Conservation (phyloP, 768 basidiomycete genomes). For the Podaxis mareebaensis region DNA sequence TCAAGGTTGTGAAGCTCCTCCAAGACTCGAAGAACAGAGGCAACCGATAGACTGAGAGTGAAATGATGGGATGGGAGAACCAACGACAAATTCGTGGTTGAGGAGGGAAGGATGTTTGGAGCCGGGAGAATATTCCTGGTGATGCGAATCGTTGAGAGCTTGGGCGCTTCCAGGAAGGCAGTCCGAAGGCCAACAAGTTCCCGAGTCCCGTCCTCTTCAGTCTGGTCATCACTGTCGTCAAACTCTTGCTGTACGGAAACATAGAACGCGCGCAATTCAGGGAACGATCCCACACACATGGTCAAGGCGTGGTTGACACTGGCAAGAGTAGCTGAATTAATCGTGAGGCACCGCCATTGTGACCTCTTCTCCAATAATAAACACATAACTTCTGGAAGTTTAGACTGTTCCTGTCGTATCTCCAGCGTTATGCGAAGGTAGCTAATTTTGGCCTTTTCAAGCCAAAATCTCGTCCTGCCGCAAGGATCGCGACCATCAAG, state of each 20-base stretch:
- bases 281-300: slow-evolving; percentile 34
- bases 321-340: slow-evolving; percentile 37
- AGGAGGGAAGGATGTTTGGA: slow-evolving; percentile 31
- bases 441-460: slow-evolving; percentile 43
- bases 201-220: slow-evolving; percentile 20
- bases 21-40: slow-evolving; percentile 33
- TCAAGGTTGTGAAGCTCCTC: slow-evolving; percentile 41
- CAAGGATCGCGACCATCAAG: slow-evolving; percentile 42
- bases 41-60: slow-evolving; percentile 20
- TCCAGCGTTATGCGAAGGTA: slow-evolving; percentile 48
- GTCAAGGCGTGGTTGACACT: slow-evolving; percentile 41
- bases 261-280: slow-evolving; percentile 34
- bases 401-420: slow-evolving; percentile 29
- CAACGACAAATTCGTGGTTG: slow-evolving; percentile 36
- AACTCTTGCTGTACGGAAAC: slow-evolving; percentile 33
- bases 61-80: slow-evolving; percentile 27
- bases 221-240: slow-evolving; percentile 20
- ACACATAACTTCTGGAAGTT: slow-evolving; percentile 36
- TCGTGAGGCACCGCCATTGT: slow-evolving; percentile 46
- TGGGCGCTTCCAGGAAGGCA: slow-evolving; percentile 34
- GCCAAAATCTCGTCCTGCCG: slow-evolving; percentile 49
- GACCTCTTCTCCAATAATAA: slow-evolving; percentile 38
- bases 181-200: slow-evolving; percentile 29
- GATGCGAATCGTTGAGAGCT: slow-evolving; percentile 33
- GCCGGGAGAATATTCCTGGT: slow-evolving; percentile 36